Percentiles rank a stretch among this genome's conserved stretches.
Conservation (phyloP, 2,329 filamentous ascomycete species). For the Lachnellula cervina region DNA sequence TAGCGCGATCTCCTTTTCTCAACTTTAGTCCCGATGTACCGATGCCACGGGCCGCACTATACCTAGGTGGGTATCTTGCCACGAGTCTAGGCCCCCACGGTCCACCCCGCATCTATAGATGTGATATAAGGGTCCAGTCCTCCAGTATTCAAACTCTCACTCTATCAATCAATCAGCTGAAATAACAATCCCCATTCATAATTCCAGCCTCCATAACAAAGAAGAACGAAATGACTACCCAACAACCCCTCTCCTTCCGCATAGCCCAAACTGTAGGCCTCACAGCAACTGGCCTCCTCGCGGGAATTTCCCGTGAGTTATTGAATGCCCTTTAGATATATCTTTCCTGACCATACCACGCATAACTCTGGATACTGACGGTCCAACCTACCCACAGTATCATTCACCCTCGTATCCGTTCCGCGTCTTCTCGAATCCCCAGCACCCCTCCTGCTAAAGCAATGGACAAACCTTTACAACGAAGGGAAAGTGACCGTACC, state of each 20-base stretch:
- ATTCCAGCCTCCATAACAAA: no score
- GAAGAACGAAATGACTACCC: neutral
- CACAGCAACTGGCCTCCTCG: slow-evolving; percentile 43
- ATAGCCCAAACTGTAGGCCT: slow-evolving; percentile 47
- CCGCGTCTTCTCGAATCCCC: slow-evolving; percentile 49
- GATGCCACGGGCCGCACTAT: no score
- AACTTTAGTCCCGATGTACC: no score
- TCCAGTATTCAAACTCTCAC: no score
- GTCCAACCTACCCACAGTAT: neutral
- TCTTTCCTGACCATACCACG: neutral
- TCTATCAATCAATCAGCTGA: no score
- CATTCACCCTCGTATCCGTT: slow-evolving; percentile 33
- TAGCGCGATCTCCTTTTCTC: no score
- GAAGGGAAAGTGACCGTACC: slow-evolving; percentile 37
- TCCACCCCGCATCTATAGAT: no score
- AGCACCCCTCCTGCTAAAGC: slow-evolving; percentile 47
- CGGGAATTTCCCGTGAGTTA: slow-evolving; percentile 32
- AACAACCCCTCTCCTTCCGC: slow-evolving; percentile 33
- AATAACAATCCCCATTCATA: no score
- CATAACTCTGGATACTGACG: neutral
- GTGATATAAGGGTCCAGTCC: no score
- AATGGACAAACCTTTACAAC: slow-evolving; percentile 46
- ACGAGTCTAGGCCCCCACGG: no score
- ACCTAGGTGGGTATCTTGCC: no score
- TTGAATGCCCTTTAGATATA: slow-evolving; percentile 6